Base-by-base conservation (phyloP, 345 rosid genomes). In the Hevea brasiliensis region DNA sequence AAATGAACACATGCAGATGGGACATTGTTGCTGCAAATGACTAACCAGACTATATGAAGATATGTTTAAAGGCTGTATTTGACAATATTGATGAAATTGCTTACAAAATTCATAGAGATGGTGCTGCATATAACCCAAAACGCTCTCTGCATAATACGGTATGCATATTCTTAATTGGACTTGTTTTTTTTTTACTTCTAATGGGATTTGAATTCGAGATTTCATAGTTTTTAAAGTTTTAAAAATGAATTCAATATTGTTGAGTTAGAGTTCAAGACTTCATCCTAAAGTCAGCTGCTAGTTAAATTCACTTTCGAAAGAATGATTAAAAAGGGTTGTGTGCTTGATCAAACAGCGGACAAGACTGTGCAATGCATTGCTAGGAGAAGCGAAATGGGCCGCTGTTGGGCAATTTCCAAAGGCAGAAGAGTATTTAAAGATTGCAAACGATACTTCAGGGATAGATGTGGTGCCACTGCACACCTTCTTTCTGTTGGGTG, bases 371-470 rank as follows among this genome's bases (percentile, higher is more conserved):
- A 65, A 73, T 18, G 88, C 92, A 61, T 88, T 85, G 55, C 71
- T 86, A 61, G 83, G 80, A 1, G 92, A 88, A 71, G 90, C 89
- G 18, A 79, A 53, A 69, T 89, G 90, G 90, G 83, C 81, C 0
- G 48, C 48, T 20, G 8, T n/a, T 18, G 66, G 48, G n/a, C 20
- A 37, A n/a, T 68, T 67, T 35, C 88, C 85, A 8, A 47, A 44
- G 0, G 67, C 83, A 0, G 65, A 84, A 26, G 87, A 88, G 71
- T 85, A 86, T 72, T 58, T 90, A 72, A 64, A 74, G 69, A 90
- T 84, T 76, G 90, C 79, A 12, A 76, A 84, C 7, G 55, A 74
- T 9, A 84, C 87, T 60, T 84, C 87, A 21, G 89, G 89, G 0
- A 85, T 81, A 3, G 84, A 80, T n/a, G 56, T 84, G 8, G 76